Conservation (phyloP, 2,329 filamentous ascomycete species). For the Endoconidiophora polonica region DNA sequence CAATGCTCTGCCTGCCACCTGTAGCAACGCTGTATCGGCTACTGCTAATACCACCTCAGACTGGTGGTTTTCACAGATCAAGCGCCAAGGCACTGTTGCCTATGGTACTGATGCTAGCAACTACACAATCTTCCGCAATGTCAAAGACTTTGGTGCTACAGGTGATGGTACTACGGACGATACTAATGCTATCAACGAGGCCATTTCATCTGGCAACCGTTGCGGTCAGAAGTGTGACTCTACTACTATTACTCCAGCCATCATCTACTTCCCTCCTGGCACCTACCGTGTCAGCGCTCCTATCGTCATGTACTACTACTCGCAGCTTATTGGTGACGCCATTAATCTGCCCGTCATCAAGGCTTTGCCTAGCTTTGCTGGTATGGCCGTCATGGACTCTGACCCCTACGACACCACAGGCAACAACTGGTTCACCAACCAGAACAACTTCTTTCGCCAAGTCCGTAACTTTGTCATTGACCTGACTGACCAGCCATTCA, state of each 20-base stretch:
- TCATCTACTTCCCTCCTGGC: conserved; percentile 84
- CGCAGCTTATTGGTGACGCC: conserved; percentile 76
- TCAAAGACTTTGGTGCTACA: conserved; percentile 57
- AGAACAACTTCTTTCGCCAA: conserved; percentile 72
- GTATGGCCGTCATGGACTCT: conserved; percentile 78
- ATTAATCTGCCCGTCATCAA: conserved; percentile 57
- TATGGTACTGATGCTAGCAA: conserved; percentile 29
- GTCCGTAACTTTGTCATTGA: conserved; percentile 72
- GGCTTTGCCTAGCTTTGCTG: conserved; percentile 54
- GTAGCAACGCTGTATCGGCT: background rate
- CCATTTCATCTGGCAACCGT: conserved; percentile 60
- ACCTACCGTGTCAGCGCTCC: conserved; percentile 70
- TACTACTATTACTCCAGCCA: conserved; percentile 62
- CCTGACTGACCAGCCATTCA: conserved; percentile 45
- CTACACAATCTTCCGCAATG: conserved; percentile 64
- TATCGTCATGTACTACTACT: conserved; percentile 80
- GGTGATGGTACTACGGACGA: conserved; percentile 61
- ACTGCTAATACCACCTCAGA: conserved; percentile 20
- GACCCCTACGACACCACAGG: conserved; percentile 63
- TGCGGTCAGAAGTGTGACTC: conserved; percentile 75
- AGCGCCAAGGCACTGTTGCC: conserved; percentile 50
- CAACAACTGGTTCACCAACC: conserved; percentile 62
- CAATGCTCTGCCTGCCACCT: conserved; percentile 9
- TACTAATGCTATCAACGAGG: conserved; percentile 72
- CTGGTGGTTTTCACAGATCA: conserved; percentile 59